Evolutionary conservation across 2,329 filamentous ascomycete species (phyloP).

Genomic region (Ceratocystiopsis brevicomis): DNA sequence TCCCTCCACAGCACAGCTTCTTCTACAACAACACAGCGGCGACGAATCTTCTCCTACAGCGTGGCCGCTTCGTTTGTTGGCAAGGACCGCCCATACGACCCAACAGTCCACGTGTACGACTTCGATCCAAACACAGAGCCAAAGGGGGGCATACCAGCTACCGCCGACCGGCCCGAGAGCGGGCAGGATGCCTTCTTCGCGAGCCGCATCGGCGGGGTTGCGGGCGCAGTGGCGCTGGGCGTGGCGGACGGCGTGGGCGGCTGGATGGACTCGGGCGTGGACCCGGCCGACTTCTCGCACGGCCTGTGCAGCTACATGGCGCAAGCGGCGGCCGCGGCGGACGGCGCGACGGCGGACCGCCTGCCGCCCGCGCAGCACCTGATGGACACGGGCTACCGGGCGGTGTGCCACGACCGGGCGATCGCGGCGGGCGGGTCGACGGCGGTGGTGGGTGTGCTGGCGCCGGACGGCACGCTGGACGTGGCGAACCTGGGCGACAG

Average conservation of each 20-base stretch:
- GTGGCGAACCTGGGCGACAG: constrained; percentile 92
- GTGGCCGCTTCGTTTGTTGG: constrained; percentile 58
- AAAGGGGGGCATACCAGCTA: constrained; percentile 28
- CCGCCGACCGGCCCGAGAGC: constrained; percentile 43
- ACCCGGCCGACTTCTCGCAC: constrained; percentile 90
- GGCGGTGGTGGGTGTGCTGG: constrained; percentile 67
- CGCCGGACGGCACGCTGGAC: constrained; percentile 55
- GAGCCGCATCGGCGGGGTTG: constrained; percentile 48
- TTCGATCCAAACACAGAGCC: constrained; percentile 44
- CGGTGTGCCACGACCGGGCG: constrained; percentile 51
- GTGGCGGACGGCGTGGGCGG: constrained; percentile 91
- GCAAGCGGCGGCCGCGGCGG: constrained; percentile 40
- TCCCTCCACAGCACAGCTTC: too few species aligned
- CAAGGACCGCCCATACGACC: constrained; percentile 50
- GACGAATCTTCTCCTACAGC: constrained; percentile 40
- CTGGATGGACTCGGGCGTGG: constrained; percentile 81
- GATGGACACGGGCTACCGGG: constrained; percentile 70
- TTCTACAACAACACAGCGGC: not conserved
- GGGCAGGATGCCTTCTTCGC: constrained; percentile 97
- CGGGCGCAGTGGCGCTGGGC: constrained; percentile 59
- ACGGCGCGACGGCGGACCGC: constrained; percentile 6
- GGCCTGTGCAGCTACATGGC: constrained; percentile 90
- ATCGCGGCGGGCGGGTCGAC: constrained; percentile 79
- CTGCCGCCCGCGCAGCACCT: constrained; percentile 45
- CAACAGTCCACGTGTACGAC: constrained; percentile 49